phyloP scores from a whole-genome alignment of 345 rosid genomes.

The Ceriops tagal region DNA sequence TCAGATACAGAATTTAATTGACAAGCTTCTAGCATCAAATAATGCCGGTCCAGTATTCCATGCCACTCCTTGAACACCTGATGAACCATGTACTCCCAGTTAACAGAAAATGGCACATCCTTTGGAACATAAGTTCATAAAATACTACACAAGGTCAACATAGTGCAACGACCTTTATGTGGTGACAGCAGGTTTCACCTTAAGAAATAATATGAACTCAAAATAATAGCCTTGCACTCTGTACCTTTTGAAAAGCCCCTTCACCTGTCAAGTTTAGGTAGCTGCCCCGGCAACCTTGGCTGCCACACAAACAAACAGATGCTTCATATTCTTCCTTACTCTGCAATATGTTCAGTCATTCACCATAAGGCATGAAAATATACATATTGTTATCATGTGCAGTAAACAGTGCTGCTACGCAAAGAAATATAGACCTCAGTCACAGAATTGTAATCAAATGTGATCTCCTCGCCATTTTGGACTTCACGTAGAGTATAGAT shows the following conservation, averaged over 20 bases:
- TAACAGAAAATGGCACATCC: background rate
- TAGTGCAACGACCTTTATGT: background rate
- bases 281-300: slow-evolving; percentile 99
- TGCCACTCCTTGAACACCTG: slow-evolving; percentile 94
- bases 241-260: slow-evolving; percentile 96
- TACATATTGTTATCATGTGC: background rate
- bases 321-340: slow-evolving; percentile 99
- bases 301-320: slow-evolving; percentile 98
- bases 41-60: slow-evolving; percentile 82
- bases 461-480: slow-evolving; percentile 90
- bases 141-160: background rate
- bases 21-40: slow-evolving; percentile 90
- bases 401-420: slow-evolving; percentile 7
- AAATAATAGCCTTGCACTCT: background rate
- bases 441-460: slow-evolving; percentile 97
- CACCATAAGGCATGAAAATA: slow-evolving; percentile 16
- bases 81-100: slow-evolving; percentile 16
- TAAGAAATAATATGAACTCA: background rate
- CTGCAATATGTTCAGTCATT: slow-evolving; percentile 43
- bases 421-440: slow-evolving; percentile 70
- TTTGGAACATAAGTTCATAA: background rate
- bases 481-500: slow-evolving; percentile 77
- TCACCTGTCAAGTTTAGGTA: slow-evolving; percentile 98
- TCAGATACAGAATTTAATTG: slow-evolving; percentile 72
- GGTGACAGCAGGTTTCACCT: too few species aligned